Base-by-base conservation (phyloP, 2,329 filamentous ascomycete genomes). In the Helminthosporium solani region DNA sequence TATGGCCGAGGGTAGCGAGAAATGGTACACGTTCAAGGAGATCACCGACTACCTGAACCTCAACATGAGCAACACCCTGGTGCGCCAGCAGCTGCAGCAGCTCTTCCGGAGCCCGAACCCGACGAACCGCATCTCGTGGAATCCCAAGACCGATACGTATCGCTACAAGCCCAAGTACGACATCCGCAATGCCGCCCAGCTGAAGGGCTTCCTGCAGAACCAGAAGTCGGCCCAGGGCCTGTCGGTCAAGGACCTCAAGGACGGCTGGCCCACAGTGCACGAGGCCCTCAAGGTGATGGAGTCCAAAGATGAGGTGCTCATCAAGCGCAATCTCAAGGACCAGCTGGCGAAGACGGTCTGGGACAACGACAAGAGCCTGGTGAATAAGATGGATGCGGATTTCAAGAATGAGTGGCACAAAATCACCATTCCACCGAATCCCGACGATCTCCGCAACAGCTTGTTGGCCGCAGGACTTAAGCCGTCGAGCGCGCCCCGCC, bases 291-390 rank as follows among this genome's bases (percentile, higher is more conserved):
- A 87, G 52, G 78, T 82, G 57, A 79, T 99, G 41, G 92, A 96
- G 74, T 73, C 73, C 33, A 82, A 88, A 66, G 86, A 91, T 63
- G 86, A 86, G 69, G 78, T 97, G 36, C 78, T 97, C 28, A 89
- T 96, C 5, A 87, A 89, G 18, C 83, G 91, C 50, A 91, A 91
- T 45, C 95, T 94, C 73, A 97, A 97, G 75, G 92, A 97, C 68
- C 86, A 88, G 63, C 82, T 88, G 58, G 85, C 92, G 1, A 84
- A 86, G 60, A 88, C 87, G 75, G 85, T 99, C 21, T 97, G 91
- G 90, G 80, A 85, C 42, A 89, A 99, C 69, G 89, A 96, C 60
- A 82, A 90, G 12, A 85, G 83, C 11, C 79, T 96, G 42, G 81
- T 84, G 60, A 81, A 90, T 64, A 68, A 75, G 28, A 85, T 97